Base-by-base conservation (phyloP, 202 grass and related monocot species). In the Saccharum hybrid region DNA sequence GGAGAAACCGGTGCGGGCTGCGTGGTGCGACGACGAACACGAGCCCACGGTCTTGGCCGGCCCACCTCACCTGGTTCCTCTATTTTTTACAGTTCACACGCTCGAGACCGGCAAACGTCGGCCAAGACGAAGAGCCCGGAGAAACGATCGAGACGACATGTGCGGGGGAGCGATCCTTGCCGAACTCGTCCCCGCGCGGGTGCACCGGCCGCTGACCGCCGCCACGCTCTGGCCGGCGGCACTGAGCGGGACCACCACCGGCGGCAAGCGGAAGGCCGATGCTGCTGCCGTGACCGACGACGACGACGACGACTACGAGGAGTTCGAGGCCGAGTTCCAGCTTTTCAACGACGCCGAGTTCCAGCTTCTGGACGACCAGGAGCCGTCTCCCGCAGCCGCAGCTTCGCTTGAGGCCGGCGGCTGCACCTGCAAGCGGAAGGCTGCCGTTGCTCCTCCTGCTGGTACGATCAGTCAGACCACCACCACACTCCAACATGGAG, bases 91-190 rank as follows among this genome's bases (percentile, higher is more conserved):
- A 49, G 46, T 5, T 49, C 4, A 14, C 13, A 16, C 46, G 54
- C n/a, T n/a, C n/a, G 8, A 59, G 19, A 54, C 16, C 51, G 6
- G 6, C 6, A 19, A 54, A n/a, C 51, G 18, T 51, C 13, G 46
- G 14, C 46, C 1, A 18, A 52, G 15, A 3, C 51, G 40, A 19
- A 52, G 49, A 18, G 15, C 49, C 5, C 14, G 18, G 52, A 7
- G 52, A 56, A 56, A 56, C 52, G 18, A n/a, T 19, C 51, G 16
- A n/a, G 18, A 54, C 51, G 52, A 21, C 8, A 93, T 93, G 88
- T 93, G 91, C 14, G 66, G 91, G 33, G 88, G 73, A n/a, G 91
- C 85, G n/a, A 88, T 90, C 69, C 83, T 93, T 68, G 15, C 88
- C 31, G 2, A 10, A 0, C 0, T 87, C 26, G 67, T 23, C 40